These are phyloP conservation scores for Calocera cornea DNA, from an alignment of 768 basidiomycete species.

Conservation along the genomic window DNA sequence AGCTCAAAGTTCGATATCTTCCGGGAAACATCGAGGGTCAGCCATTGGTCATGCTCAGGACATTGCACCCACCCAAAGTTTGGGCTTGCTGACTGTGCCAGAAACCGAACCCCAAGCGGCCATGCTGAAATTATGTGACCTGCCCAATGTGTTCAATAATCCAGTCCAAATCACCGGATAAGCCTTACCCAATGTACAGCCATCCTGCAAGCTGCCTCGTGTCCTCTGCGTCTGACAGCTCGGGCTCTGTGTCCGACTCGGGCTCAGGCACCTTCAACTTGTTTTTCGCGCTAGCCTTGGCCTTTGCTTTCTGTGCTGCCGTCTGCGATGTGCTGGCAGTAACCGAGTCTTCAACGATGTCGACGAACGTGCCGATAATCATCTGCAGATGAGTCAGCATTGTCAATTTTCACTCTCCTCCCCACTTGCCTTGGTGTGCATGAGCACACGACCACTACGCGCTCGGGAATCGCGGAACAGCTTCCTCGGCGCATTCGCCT, in stretches of 20 bases:
- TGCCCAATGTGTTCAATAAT: background rate
- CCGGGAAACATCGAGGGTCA: background rate
- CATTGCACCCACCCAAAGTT: background rate
- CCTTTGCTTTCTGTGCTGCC: background rate
- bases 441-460: slow-evolving; percentile 63
- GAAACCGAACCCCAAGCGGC: background rate
- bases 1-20: slow-evolving; percentile 5
- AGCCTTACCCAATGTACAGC: background rate
- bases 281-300: background rate
- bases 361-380: slow-evolving; percentile 2
- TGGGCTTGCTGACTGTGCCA: background rate
- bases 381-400: background rate
- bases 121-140: slow-evolving; percentile 3
- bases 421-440: slow-evolving; percentile 78
- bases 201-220: background rate
- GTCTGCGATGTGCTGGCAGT: background rate
- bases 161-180: background rate
- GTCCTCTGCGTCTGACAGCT: background rate
- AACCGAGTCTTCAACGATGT: background rate
- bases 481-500: slow-evolving; percentile 51
- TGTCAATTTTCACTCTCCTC: background rate
- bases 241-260: slow-evolving; percentile 1
- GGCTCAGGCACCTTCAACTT: background rate
- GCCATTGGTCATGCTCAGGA: background rate
- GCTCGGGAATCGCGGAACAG: slow-evolving; percentile 72